A percentile compares a stretch with the other conserved stretches of the same genome.
These are phyloP conservation scores for Russula emetica DNA, from an alignment of 768 basidiomycete species.

Conservation along the genomic window DNA sequence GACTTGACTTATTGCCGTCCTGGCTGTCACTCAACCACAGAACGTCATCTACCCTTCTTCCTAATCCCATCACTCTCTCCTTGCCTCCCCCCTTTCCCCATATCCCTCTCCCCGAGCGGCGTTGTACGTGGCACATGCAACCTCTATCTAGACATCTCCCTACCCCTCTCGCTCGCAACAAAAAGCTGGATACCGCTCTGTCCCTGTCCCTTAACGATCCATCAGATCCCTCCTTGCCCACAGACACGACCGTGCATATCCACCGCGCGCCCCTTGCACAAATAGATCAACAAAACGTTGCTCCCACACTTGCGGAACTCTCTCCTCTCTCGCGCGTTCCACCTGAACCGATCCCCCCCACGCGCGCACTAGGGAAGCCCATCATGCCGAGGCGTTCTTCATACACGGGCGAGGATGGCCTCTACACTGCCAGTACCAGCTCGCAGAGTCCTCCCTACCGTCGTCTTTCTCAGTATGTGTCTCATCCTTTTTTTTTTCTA, in stretches of 20 bases:
- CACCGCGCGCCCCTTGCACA: constrained; percentile 27
- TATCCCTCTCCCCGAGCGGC: background rate
- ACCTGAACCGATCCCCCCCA: constrained; percentile 9
- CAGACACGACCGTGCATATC: constrained; percentile 19
- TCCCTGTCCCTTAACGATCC: constrained; percentile 9
- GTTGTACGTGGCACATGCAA: constrained; percentile 9
- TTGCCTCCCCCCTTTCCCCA: background rate
- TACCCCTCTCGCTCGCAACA: constrained; percentile 3
- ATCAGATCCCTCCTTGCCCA: constrained; percentile 19
- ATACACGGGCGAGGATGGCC: constrained; percentile 21
- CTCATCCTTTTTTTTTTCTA: background rate
- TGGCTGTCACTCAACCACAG: background rate
- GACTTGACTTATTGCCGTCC: background rate
- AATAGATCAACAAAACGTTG: constrained; percentile 25
- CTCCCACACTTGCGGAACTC: constrained; percentile 9
- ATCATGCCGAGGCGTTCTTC: constrained; percentile 24
- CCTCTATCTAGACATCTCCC: constrained; percentile 17
- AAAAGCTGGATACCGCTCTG: constrained; percentile 18
- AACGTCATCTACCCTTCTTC: background rate
- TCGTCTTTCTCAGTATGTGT: constrained; percentile 25
- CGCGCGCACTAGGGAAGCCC: constrained; percentile 16
- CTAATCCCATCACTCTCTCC: background rate
- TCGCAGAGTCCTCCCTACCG: constrained; percentile 21
- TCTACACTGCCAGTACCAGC: background rate
- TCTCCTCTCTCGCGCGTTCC: constrained; percentile 12